Base-by-base conservation (phyloP, 768 basidiomycete species). In the Amanita subjunquillea region DNA sequence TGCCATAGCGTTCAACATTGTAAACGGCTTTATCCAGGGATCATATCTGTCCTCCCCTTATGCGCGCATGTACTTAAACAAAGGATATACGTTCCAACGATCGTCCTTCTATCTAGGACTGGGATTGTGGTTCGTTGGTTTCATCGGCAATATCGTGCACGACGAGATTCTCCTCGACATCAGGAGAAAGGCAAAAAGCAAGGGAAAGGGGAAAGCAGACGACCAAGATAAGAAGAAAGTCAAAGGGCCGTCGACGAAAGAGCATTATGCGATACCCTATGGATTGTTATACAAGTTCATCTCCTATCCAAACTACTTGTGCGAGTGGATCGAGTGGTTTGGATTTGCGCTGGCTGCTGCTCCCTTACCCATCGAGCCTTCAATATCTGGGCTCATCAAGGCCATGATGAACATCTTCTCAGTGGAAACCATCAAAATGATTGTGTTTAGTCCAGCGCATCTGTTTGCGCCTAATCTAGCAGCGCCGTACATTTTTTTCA, bases 291-390 rank as follows among this genome's bases (percentile, higher is more conserved):
- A 87, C 72, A 60, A 65, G 40, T 83, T 79, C 61, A 72, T 97
- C 59, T 91, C 91, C 5, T 95, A 84, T 69, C 95, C 95, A 8
- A 92, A 96, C 65, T 98, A 97, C 69, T 69, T 91, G 17, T 91
- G 85, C 67, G 95, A 97, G 64, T 98, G 95, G 95, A 54, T 86
- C 51, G 95, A 98, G 67, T 98, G 94, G 93, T 58, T 80, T 8
- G 91, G 88, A 6, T 97, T 85, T 65, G 86, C 90, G 1, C 64
- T 96, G 37, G 87, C 89, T 5, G 78, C 88, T 3, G 69, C 79
- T 4, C 80, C 83, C 1, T 6, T 74, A 0, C 79, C 75, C 17
- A 57, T 69, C 38, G 41, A 54, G 3, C 59, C 13, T 37, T 65
- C 48, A 36, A 10, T 41, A 17, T 41, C 39, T 20, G 45, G 25